phyloP scores from a whole-genome alignment of 768 basidiomycete genomes.

The Mycena alexandri region DNA sequence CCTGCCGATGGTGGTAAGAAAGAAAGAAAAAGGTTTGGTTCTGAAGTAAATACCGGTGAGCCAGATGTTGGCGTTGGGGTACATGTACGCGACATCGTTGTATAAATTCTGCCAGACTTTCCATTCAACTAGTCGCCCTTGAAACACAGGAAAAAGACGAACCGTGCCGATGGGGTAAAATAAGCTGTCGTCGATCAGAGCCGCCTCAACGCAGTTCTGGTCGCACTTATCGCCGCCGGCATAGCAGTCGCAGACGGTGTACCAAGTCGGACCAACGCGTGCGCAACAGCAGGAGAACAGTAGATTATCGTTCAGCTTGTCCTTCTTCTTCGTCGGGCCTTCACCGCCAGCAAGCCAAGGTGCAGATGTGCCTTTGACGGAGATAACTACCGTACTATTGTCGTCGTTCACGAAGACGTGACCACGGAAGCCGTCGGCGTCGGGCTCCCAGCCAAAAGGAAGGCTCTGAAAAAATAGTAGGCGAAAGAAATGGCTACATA shows the following conservation, averaged over 20 bases:
- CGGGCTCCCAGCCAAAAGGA: constrained; percentile 92
- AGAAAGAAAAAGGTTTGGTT: not conserved
- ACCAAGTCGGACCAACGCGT: constrained; percentile 94
- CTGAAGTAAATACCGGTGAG: constrained; percentile 62
- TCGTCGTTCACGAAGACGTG: constrained; percentile 89
- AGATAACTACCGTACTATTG: constrained; percentile 88
- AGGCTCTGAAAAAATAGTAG: constrained; percentile 15
- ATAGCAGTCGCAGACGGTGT: constrained; percentile 91
- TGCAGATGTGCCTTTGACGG: constrained; percentile 95
- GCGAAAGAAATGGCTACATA: not conserved
- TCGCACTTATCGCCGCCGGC: constrained; percentile 82
- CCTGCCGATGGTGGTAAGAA: constrained; percentile 41
- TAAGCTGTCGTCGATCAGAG: constrained; percentile 83
- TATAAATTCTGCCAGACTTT: constrained; percentile 79
- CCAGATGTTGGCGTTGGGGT: constrained; percentile 93
- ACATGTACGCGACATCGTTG: constrained; percentile 92
- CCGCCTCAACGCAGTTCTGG: constrained; percentile 81
- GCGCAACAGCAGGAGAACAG: constrained; percentile 98
- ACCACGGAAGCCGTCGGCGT: constrained; percentile 91
- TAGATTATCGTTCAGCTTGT: constrained; percentile 96
- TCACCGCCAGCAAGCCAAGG: constrained; percentile 75
- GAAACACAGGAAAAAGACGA: constrained; percentile 44
- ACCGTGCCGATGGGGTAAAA: constrained; percentile 92
- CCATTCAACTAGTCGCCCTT: not conserved
- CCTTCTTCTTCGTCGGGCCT: constrained; percentile 87